Conservation (phyloP, 1,284 basidiomycete genomes). For the Xerocomus subilludens region DNA sequence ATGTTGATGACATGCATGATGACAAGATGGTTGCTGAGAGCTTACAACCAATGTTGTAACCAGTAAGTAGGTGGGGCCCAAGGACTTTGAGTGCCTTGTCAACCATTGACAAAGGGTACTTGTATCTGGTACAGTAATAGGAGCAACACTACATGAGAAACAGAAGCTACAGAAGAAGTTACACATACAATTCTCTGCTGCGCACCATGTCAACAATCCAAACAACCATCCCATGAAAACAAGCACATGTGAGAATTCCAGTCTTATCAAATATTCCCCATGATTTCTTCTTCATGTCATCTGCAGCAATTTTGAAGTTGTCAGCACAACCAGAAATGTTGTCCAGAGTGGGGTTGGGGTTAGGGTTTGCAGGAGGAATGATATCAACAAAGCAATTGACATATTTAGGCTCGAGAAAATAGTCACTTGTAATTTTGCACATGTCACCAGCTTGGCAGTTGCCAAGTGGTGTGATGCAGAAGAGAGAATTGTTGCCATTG, state of each 20-base stretch:
- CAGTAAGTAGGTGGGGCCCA: background rate
- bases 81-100: background rate
- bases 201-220: background rate
- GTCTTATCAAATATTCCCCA: background rate
- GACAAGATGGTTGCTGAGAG: background rate
- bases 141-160: background rate
- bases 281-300: background rate
- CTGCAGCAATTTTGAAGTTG: background rate
- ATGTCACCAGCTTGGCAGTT: background rate
- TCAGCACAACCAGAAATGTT: background rate
- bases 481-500: too few species aligned
- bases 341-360: too few species aligned
- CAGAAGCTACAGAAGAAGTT: background rate
- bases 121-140: constrained; percentile 5
- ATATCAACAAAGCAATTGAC: background rate
- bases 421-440: too few species aligned
- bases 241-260: background rate
- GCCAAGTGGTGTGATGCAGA: background rate
- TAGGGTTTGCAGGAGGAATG: background rate
- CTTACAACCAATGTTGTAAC: background rate
- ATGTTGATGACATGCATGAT: background rate
- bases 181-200: background rate
- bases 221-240: background rate
- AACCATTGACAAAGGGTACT: background rate
- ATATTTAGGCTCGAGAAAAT: background rate